Percentiles rank a stretch among this genome's conserved stretches.
Evolutionary conservation across 1,139 yeast species (phyloP).

Genomic region (Geotrichum histeridarum): DNA sequence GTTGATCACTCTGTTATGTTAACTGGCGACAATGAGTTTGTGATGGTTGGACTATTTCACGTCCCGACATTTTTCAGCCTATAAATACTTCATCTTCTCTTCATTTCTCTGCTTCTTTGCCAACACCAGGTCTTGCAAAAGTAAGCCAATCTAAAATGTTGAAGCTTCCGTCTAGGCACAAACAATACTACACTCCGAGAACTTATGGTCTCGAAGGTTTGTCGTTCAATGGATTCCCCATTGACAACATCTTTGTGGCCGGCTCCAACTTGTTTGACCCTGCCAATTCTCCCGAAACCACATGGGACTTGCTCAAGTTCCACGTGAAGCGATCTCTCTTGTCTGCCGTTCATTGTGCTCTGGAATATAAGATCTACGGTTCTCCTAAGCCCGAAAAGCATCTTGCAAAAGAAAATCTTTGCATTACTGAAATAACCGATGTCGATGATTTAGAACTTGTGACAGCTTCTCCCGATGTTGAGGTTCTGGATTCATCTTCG

Average conservation of each 20-base stretch:
- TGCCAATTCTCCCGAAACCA: constrained; percentile 22
- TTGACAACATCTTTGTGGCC: constrained; percentile 28
- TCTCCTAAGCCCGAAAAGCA: not conserved
- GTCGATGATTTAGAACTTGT: not conserved
- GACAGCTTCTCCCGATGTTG: not conserved
- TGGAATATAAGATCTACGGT: constrained; percentile 7
- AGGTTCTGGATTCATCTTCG: not conserved
- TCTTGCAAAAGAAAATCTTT: not conserved
- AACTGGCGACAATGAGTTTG: not conserved
- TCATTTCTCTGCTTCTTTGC: not conserved
- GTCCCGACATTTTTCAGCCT: not conserved
- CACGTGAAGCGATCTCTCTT: constrained; percentile 23
- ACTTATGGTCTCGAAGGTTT: constrained; percentile 28
- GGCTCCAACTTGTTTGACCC: constrained; percentile 26
- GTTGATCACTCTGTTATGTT: not conserved
- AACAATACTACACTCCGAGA: constrained; percentile 23
- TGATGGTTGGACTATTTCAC: not conserved
- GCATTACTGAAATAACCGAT: not conserved
- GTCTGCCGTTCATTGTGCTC: constrained; percentile 10
- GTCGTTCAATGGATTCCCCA: constrained; percentile 26
- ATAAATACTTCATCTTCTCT: not conserved
- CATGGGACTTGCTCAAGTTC: constrained; percentile 27
- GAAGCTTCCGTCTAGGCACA: not conserved
- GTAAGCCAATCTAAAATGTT: not conserved
- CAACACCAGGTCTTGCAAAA: not conserved